Evolutionary conservation across 2,329 filamentous ascomycete genomes (phyloP), one percentile per base, ranked within the genome.

Genomic region (Pestalotiopsis sp.): DNA sequence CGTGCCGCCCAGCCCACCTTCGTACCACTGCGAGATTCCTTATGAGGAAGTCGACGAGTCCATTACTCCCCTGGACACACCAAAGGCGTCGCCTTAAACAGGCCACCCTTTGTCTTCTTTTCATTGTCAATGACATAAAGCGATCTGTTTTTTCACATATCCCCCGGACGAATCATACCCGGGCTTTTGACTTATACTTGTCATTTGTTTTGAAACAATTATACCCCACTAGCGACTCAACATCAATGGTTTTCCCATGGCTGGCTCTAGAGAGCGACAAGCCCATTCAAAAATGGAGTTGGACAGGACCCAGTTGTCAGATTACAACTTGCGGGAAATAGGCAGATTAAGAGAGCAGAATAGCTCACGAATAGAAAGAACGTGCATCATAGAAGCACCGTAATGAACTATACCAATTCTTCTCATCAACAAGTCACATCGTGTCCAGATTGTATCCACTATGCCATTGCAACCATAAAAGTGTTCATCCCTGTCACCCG

Each of bases 1-100:
- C 77, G 94, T 98, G 57, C 95, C 95, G 0, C 91, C 90, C 2
- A 94, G 92, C 75, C 95, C 95, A 63, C 95, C 95, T 0, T 86
- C 85, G 5, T 95, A 95, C 80, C 14, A 59, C 31, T 60, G 65
- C 27, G 69, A 67, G 5, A 65, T 70, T 20, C 49, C 66, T 14
- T 67, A 68, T 45, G 67, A 69, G 67, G 64, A 61, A n/a, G 57
- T 69, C 17, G 67, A 68, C 13, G 62, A 52, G 31, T 9, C n/a
- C 11, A 11, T 67, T 11, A 67, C 27, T 36, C 59, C 59, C 9
- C 59, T 62, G 12, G 27, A 27, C 14, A 31, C n/a, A 2, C 31
- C 59, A 20, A 36, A 62, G 27, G 38, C 27, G 38, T 36, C 31
- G 59, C 25, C 14, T 36, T 62, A 41, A n/a, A 39, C 17, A 61